Evolutionary conservation across 176 grass and related monocot species (phyloP).

Genomic region (Phoenix roebelenii): DNA sequence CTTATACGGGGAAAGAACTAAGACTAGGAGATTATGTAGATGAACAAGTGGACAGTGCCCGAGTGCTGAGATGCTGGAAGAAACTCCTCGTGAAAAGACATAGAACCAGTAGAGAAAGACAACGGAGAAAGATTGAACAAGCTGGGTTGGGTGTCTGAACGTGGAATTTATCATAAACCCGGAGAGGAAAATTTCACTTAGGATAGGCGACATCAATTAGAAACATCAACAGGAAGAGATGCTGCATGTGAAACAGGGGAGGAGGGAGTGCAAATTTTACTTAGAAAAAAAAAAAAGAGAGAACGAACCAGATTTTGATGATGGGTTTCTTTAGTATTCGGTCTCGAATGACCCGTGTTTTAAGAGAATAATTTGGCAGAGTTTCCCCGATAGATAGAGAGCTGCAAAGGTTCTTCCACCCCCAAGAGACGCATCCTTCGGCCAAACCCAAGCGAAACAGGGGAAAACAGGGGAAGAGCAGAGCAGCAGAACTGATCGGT

Average conservation of each 20-base stretch:
- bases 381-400: too few species aligned
- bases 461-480: too few species aligned
- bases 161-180: slow-evolving; percentile 70
- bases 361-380: too few species aligned
- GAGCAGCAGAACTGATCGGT: too few species aligned
- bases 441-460: too few species aligned
- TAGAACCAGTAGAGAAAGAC: slow-evolving; percentile 96
- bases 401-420: too few species aligned
- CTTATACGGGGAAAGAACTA: background rate
- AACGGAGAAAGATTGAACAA: slow-evolving; percentile 81
- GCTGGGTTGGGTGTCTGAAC: slow-evolving; percentile 29
- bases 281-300: background rate
- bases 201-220: slow-evolving; percentile 18
- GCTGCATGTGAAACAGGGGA: slow-evolving; percentile 4
- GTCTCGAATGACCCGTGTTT: too few species aligned
- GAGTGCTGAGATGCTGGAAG: background rate
- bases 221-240: background rate
- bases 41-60: too few species aligned
- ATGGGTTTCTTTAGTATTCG: too few species aligned
- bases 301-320: background rate
- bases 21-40: background rate
- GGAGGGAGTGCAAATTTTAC: background rate
- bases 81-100: slow-evolving; percentile 62
- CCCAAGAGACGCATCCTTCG: too few species aligned
- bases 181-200: slow-evolving; percentile 16